Base-by-base conservation (phyloP, 208 protist species). In the Acanthamoeba royreba region DNA sequence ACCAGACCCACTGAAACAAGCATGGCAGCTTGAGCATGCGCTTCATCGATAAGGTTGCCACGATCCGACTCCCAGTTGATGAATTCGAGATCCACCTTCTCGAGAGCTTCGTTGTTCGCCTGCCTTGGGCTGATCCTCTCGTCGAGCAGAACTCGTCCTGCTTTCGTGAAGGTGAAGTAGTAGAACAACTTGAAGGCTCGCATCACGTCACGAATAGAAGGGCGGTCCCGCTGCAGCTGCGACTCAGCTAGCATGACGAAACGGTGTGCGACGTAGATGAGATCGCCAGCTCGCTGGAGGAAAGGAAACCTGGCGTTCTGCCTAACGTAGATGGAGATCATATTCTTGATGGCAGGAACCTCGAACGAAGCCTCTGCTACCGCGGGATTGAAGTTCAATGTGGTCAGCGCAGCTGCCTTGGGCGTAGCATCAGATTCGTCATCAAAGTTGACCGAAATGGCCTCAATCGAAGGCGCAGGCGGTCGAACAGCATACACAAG, bases 131-230 rank as follows among this genome's bases (percentile, higher is more conserved):
- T 86, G 74, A 8, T 31, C n/a, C 46, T 42, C 63, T 42, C 28
- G 22, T 31, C 38, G 52, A 22, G 93, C 35, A 43, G 90, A 90
- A 42, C 69, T 49, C 19, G 93, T 52, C 55, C 79, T 55, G 47
- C 69, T n/a, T 89, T 40, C 1, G 7, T 91, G n/a, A n/a, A n/a
- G 40, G 45, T 96, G 22, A 96, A 97, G 38, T 94, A 96, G n/a
- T 79, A 45, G 46, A 96, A 96, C 4, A 96, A 45, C 31, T 96
- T 85, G 0, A 66, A 46, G 11, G 42, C 83, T 49, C 95, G 28
- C 31, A 86, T 92, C 3, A 96, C 92, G 61, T 96, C 95, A 91
- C 95, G 43, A n/a, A 96, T 96, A 4, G 79, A 88, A 22, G 85
- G 87, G 63, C 90, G 88, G 43, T 96, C 93, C 49, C 77, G 69